Base-by-base conservation (phyloP, 2,329 filamentous ascomycete genomes). In the Verticillium nonalfalfae region DNA sequence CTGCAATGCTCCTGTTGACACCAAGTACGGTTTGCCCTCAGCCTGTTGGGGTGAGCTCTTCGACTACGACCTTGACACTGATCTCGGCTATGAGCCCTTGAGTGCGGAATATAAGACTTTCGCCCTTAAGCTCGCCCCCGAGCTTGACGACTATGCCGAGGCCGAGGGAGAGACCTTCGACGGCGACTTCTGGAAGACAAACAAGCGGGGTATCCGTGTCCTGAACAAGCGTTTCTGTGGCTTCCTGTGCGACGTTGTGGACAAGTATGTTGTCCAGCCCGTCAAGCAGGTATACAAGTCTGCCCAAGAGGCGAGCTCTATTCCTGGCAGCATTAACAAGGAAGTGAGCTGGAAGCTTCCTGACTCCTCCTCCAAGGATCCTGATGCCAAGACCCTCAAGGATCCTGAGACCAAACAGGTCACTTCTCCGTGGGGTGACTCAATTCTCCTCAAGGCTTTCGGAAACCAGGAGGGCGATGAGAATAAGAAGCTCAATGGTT, bases 381-480 rank as follows among this genome's bases (percentile, higher is more conserved):
- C 58, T 21, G 34, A 58, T 26, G 61, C 64, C 38, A 66, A 63
- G 21, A 60, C 57, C 36, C 58, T 70, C 33, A 50, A 64, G 35
- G 68, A 69, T 38, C 15, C 57, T 34, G 40, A 64, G 38, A 58
- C 66, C 40, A 63, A 68, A 60, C 58, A 68, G 59, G 64, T 67
- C 15, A 26, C 45, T 2, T 73, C 71, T 2, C 69, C 71, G 1
- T 74, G 70, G 69, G 70, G 70, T 38, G 63, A 70, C 9, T 63
- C 69, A 35, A 65, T 72, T 7, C 66, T 72, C 11, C 65, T 73
- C 64, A 68, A 69, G 63, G 63, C 68, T 3, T 68, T 70, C 58
- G 68, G 66, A 26, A 57, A 40, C 10, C 59, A 63, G 3, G 60
- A 62, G 39, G 60, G 58, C n/a, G 63, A 66, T 33, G 59, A 60